phyloP scores from a whole-genome alignment of 495 filamentous ascomycete genomes.

The Lepidopterella palustris region DNA sequence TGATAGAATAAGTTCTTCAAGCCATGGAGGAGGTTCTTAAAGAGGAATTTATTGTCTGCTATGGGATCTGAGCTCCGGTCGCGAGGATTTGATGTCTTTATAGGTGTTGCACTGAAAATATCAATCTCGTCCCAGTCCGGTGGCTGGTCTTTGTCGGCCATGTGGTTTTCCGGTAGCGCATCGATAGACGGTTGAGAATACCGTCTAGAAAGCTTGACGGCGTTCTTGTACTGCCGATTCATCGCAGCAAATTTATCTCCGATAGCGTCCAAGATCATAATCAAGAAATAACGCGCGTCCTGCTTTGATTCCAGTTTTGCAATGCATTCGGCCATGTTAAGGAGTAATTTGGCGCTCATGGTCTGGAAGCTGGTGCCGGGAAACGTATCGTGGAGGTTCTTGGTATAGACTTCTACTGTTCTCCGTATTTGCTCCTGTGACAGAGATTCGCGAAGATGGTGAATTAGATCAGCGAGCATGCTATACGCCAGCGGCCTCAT shows the following conservation, averaged over 20 bases:
- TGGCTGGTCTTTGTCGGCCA: constrained; percentile 69
- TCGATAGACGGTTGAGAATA: constrained; percentile 62
- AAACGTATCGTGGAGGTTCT: constrained; percentile 90
- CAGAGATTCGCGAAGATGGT: constrained; percentile 86
- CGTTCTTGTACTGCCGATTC: constrained; percentile 92
- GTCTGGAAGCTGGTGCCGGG: constrained; percentile 99
- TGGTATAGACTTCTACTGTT: constrained; percentile 94
- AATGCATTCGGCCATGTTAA: constrained; percentile 98
- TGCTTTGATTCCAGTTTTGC: constrained; percentile 83
- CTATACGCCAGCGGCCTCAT: constrained; percentile 96
- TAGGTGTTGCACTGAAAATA: constrained; percentile 92
- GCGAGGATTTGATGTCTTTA: constrained; percentile 88
- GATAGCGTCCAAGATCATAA: constrained; percentile 96
- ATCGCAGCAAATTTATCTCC: constrained; percentile 97
- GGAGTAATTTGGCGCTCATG: constrained; percentile 93
- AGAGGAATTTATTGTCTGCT: constrained; percentile 96
- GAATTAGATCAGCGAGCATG: constrained; percentile 96
- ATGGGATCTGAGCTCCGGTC: constrained; percentile 89
- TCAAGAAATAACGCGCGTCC: constrained; percentile 88
- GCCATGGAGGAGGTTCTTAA: constrained; percentile 96
- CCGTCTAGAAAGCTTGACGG: constrained; percentile 78
- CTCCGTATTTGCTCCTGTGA: constrained; percentile 81
- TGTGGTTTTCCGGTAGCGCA: constrained; percentile 65
- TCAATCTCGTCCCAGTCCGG: constrained; percentile 98
- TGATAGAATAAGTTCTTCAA: constrained; percentile 96